Evolutionary conservation across 2,329 filamentous ascomycete species (phyloP).

Genomic region (Colletotrichum graminicola): DNA sequence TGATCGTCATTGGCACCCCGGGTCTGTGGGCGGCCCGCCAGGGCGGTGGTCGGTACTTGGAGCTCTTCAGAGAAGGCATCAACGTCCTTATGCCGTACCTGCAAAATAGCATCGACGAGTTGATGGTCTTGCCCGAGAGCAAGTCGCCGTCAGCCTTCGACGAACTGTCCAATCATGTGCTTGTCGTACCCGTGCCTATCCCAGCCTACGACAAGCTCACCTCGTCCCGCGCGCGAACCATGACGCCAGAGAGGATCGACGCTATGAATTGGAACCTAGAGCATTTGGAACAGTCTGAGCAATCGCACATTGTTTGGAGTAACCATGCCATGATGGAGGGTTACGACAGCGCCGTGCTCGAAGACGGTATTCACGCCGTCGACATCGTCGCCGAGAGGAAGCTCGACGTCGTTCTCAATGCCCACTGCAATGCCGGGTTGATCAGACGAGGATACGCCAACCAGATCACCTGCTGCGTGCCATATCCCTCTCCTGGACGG

Average conservation of each 20-base stretch:
- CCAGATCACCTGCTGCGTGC: constrained; percentile 65
- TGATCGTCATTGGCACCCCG: constrained; percentile 65
- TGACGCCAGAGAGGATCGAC: constrained; percentile 62
- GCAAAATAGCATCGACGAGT: constrained; percentile 44
- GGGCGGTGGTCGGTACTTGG: constrained; percentile 58
- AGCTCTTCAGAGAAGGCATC: constrained; percentile 60
- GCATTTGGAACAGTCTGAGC: constrained; percentile 54
- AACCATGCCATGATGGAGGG: constrained; percentile 63
- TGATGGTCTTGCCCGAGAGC: constrained; percentile 41
- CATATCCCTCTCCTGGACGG: constrained; percentile 52
- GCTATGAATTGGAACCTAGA: constrained; percentile 66
- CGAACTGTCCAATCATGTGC: constrained; percentile 39
- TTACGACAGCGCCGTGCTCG: constrained; percentile 58
- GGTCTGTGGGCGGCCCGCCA: constrained; percentile 68
- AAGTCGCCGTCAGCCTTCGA: constrained; percentile 24
- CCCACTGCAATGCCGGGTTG: constrained; percentile 62
- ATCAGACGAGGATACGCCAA: constrained; percentile 55
- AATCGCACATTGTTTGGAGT: constrained; percentile 62
- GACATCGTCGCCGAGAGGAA: constrained; percentile 56
- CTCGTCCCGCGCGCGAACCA: constrained; percentile 54
- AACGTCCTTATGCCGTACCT: constrained; percentile 58
- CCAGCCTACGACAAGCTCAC: constrained; percentile 60
- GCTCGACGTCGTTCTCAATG: constrained; percentile 64
- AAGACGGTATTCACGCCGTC: constrained; percentile 60
- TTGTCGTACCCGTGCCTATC: constrained; percentile 59